Percentiles rank a stretch among this genome's conserved stretches.
Evolutionary conservation across 2,329 filamentous ascomycete species (phyloP).

Genomic region (Neocucurbitaria cava): DNA sequence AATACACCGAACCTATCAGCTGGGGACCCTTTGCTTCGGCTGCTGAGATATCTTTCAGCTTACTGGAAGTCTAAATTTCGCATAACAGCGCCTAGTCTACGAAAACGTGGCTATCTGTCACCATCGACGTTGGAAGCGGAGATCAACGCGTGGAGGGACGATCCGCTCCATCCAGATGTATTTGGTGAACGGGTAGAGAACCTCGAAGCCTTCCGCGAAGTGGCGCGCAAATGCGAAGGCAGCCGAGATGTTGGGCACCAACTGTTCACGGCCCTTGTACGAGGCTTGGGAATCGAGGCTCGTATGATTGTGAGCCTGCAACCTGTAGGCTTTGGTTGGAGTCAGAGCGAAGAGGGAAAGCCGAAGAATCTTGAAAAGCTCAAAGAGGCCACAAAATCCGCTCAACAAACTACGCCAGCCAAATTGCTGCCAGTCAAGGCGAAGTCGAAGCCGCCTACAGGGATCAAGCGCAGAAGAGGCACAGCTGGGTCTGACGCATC

Average conservation of each 20-base stretch:
- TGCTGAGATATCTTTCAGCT: slow-evolving; percentile 77
- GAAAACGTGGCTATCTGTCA: slow-evolving; percentile 90
- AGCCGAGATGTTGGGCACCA: slow-evolving; percentile 89
- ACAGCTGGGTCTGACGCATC: slow-evolving; percentile 40
- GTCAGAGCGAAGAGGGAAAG: slow-evolving; percentile 80
- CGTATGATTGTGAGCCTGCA: slow-evolving; percentile 86
- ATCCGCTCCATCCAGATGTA: slow-evolving; percentile 64
- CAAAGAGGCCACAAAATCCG: slow-evolving; percentile 11
- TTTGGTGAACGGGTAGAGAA: slow-evolving; percentile 80
- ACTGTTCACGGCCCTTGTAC: slow-evolving; percentile 83
- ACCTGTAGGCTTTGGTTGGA: slow-evolving; percentile 89
- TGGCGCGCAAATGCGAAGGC: slow-evolving; percentile 74
- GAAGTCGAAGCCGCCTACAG: slow-evolving; percentile 7
- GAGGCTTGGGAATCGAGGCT: slow-evolving; percentile 81
- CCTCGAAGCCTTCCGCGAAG: slow-evolving; percentile 71
- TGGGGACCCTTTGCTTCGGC: slow-evolving; percentile 78
- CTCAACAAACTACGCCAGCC: neutral
- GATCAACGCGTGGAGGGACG: slow-evolving; percentile 71
- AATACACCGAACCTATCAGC: slow-evolving; percentile 78
- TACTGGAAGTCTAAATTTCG: slow-evolving; percentile 91
- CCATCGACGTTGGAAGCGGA: slow-evolving; percentile 77
- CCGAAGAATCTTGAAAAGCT: slow-evolving; percentile 47
- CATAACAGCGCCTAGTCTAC: slow-evolving; percentile 76
- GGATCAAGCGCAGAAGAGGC: slow-evolving; percentile 8
- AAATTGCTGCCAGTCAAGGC: slow-evolving; percentile 6